These are phyloP conservation scores for Aspergillus brunneoviolaceus DNA, from an alignment of 2,329 filamentous ascomycete species.

Conservation along the genomic window DNA sequence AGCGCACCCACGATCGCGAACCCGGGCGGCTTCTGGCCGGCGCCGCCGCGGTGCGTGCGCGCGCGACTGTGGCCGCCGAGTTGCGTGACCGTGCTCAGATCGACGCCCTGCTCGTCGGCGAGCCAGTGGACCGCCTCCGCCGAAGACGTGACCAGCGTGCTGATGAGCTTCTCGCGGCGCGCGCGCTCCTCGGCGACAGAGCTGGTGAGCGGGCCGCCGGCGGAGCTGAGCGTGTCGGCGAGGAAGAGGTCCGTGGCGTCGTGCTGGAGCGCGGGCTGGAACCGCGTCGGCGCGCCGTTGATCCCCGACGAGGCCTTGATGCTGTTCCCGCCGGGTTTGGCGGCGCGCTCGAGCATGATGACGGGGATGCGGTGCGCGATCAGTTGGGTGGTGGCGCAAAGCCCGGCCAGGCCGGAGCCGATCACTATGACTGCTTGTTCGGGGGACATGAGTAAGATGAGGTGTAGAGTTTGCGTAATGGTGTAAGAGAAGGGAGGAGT, in stretches of 20 bases:
- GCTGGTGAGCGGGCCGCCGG: slow-evolving; percentile 41
- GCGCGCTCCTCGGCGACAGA: slow-evolving; percentile 31
- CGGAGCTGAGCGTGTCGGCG: slow-evolving; percentile 58
- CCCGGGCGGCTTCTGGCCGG: slow-evolving; percentile 55
- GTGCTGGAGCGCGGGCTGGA: slow-evolving; percentile 45
- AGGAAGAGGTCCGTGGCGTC: slow-evolving; percentile 48
- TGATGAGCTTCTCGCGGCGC: slow-evolving; percentile 48
- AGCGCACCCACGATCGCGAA: slow-evolving; percentile 58
- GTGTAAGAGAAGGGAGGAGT: neutral
- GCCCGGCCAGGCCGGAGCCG: slow-evolving; percentile 64
- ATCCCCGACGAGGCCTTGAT: slow-evolving; percentile 69
- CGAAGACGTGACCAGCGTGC: slow-evolving; percentile 50
- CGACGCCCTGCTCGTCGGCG: slow-evolving; percentile 56
- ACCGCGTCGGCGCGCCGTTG: slow-evolving; percentile 61
- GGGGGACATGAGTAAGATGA: neutral
- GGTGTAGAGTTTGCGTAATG: neutral
- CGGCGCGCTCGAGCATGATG: slow-evolving; percentile 58
- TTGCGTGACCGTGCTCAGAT: slow-evolving; percentile 58
- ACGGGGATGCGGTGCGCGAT: slow-evolving; percentile 55
- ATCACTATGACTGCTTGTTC: slow-evolving; percentile 55
- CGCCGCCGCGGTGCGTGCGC: slow-evolving; percentile 57
- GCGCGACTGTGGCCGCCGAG: slow-evolving; percentile 60
- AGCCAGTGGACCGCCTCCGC: slow-evolving; percentile 57
- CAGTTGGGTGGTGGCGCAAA: slow-evolving; percentile 60
- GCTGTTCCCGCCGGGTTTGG: slow-evolving; percentile 63